Conservation (phyloP, 2,329 filamentous ascomycete genomes). For the Nemania sp. region DNA sequence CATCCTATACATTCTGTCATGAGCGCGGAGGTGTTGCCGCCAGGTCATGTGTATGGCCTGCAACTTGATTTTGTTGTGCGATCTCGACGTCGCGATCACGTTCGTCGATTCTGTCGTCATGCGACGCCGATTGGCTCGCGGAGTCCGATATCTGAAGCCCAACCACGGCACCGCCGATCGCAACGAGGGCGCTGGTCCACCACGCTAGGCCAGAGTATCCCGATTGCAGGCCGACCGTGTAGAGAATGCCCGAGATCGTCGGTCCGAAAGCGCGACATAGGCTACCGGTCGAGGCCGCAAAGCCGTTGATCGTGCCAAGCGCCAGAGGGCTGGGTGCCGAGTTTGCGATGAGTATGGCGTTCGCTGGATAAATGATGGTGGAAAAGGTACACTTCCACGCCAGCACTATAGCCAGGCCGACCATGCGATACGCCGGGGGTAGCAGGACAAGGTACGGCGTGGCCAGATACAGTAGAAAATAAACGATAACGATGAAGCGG, state of each 20-base stretch:
- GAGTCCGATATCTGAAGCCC: constrained; percentile 76
- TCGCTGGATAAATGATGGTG: constrained; percentile 87
- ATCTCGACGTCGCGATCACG: constrained; percentile 20
- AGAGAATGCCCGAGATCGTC: constrained; percentile 82
- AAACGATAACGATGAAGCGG: constrained; percentile 76
- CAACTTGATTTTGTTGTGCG: constrained; percentile 2
- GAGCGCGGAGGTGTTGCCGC: neutral
- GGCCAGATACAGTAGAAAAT: constrained; percentile 84
- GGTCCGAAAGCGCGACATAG: constrained; percentile 87
- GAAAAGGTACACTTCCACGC: constrained; percentile 93
- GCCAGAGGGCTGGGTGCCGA: constrained; percentile 81
- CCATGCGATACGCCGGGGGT: constrained; percentile 69
- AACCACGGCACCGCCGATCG: constrained; percentile 72
- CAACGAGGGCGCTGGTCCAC: constrained; percentile 85
- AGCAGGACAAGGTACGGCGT: constrained; percentile 89
- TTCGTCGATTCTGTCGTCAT: neutral
- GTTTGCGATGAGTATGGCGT: constrained; percentile 86
- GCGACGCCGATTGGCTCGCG: constrained; percentile 37
- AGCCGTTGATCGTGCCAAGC: constrained; percentile 89
- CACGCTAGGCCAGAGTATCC: constrained; percentile 89
- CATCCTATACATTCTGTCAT: constrained; percentile 6
- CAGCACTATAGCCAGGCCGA: constrained; percentile 75
- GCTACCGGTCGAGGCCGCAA: constrained; percentile 88
- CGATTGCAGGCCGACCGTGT: constrained; percentile 74
- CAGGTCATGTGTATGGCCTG: neutral